Evolutionary conservation across 2,329 filamentous ascomycete genomes (phyloP).

Genomic region (Aspergillus sp.): DNA sequence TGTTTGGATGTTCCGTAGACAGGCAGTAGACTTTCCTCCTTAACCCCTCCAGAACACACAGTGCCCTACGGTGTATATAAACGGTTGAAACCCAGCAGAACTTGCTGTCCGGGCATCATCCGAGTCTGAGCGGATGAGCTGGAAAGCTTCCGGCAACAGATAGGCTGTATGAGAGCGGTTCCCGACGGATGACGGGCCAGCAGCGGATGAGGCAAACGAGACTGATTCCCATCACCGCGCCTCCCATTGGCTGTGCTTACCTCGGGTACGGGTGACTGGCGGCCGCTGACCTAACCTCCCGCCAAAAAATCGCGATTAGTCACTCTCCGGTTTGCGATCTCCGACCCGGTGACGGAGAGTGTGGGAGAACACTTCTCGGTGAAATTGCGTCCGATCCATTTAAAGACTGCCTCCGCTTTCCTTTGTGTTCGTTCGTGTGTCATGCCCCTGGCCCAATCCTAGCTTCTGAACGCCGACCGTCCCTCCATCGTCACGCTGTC

Average conservation of each 20-base stretch:
- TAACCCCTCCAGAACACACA: too few species aligned
- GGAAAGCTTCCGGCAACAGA: background rate
- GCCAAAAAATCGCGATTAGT: conserved; percentile 9
- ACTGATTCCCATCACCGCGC: conserved; percentile 24
- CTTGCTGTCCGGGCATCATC: background rate
- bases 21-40: too few species aligned
- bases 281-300: conserved; percentile 2
- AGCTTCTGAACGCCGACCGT: background rate
- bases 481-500: conserved; percentile 15
- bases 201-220: conserved; percentile 8
- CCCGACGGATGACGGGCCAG: conserved; percentile 9
- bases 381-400: background rate
- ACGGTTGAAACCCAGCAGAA: too few species aligned
- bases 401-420: background rate
- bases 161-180: conserved; percentile 3
- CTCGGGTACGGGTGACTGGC: conserved; percentile 18
- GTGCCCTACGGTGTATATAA: too few species aligned
- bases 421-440: background rate
- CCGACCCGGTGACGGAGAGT: conserved; percentile 8
- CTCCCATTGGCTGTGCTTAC: conserved; percentile 27
- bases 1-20: too few species aligned
- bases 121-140: background rate
- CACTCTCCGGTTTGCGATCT: conserved; percentile 5
- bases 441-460: background rate
- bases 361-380: background rate